A percentile compares a stretch with the other conserved stretches of the same genome.
These are phyloP conservation scores for Ceratobasidium sp. DNA, from an alignment of 1,284 basidiomycete species.

Conservation along the genomic window DNA sequence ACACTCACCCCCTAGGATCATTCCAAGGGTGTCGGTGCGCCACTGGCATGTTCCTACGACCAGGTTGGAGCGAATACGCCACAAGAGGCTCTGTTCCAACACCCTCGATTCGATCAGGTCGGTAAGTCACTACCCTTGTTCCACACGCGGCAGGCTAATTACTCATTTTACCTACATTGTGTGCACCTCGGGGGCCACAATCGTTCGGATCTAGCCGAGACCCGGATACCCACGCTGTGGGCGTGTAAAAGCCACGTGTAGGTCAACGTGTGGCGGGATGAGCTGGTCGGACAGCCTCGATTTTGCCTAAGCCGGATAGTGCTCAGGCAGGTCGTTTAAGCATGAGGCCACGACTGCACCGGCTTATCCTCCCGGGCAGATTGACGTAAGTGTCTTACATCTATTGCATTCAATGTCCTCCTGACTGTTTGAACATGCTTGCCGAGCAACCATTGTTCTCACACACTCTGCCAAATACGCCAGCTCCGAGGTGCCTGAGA, in stretches of 20 bases:
- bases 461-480: no score
- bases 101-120: slow-evolving; percentile 2
- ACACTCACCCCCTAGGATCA: not conserved
- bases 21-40: not conserved
- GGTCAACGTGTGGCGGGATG: not conserved
- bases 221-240: not conserved
- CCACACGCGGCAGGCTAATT: not conserved
- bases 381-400: not conserved
- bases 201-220: not conserved
- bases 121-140: not conserved
- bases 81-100: not conserved
- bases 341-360: not conserved
- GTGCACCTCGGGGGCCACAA: no score
- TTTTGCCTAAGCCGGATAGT: no score
- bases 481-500: no score
- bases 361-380: not conserved
- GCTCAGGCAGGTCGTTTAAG: no score
- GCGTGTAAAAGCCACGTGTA: not conserved
- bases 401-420: not conserved
- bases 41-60: not conserved
- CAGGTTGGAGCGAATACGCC: not conserved
- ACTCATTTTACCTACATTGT: slow-evolving; percentile 1
- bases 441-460: no score
- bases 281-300: not conserved
- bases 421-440: not conserved